These are phyloP conservation scores for Blumeriella jaapii DNA, from an alignment of 2,329 filamentous ascomycete genomes.

Conservation along the genomic window DNA sequence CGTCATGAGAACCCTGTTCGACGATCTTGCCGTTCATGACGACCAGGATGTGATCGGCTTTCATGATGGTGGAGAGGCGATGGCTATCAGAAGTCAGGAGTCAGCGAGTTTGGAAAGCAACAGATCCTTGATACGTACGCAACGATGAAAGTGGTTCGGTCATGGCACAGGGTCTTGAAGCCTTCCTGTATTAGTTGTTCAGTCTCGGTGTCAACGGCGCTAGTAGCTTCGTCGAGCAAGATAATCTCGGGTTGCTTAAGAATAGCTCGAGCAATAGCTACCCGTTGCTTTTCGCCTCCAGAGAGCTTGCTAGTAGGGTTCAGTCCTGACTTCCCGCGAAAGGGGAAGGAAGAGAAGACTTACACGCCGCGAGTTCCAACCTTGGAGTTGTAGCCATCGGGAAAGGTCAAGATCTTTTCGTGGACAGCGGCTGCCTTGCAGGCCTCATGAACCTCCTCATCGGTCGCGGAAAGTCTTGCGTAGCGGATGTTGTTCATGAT, in stretches of 20 bases:
- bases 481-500: conserved; percentile 31
- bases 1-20: conserved; percentile 39
- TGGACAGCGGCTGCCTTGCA: conserved; percentile 46
- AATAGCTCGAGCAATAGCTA: conserved; percentile 81
- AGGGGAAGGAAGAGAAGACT: conserved; percentile 40
- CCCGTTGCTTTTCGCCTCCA: conserved; percentile 75
- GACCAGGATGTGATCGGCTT: conserved; percentile 42
- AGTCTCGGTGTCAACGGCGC: conserved; percentile 84
- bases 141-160: conserved; percentile 37
- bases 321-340: conserved; percentile 19
- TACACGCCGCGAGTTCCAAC: conserved; percentile 34
- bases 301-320: conserved; percentile 71
- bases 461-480: conserved; percentile 21
- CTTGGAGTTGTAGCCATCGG: conserved; percentile 37
- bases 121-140: conserved; percentile 17
- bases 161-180: conserved; percentile 34
- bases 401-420: conserved; percentile 44
- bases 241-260: conserved; percentile 90
- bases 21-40: conserved; percentile 39
- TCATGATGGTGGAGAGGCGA: conserved; percentile 41
- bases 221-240: conserved; percentile 89
- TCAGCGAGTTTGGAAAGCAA: not conserved
- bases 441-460: conserved; percentile 32
- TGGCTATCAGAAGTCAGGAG: conserved; percentile 27
- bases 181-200: conserved; percentile 78